These are phyloP conservation scores for Amanita phalloides DNA, from an alignment of 768 basidiomycete species.

Conservation along the genomic window DNA sequence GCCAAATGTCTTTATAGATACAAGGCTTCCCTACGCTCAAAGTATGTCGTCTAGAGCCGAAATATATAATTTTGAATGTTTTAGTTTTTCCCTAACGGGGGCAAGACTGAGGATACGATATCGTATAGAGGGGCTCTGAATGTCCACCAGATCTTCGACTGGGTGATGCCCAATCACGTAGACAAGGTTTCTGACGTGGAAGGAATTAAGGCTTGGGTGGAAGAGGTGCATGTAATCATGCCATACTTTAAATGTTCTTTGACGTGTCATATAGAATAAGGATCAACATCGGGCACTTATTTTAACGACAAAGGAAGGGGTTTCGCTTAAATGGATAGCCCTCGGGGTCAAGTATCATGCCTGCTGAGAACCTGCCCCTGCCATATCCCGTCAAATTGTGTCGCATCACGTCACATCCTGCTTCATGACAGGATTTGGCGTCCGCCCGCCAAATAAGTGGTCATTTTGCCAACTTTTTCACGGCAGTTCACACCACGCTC, in stretches of 20 bases:
- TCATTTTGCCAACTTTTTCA: no score
- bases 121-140: constrained; percentile 66
- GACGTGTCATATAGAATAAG: constrained; percentile 13
- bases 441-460: no score
- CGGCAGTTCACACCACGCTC: no score
- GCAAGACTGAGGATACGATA: constrained; percentile 38
- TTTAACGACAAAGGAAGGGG: constrained; percentile 63
- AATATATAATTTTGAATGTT: background rate
- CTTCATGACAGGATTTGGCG: no score
- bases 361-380: no score
- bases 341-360: constrained; percentile 66
- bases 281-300: constrained; percentile 50
- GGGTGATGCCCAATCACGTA: constrained; percentile 67
- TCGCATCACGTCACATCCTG: no score
- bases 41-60: constrained; percentile 22
- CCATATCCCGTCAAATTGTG: no score
- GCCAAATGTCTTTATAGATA: constrained; percentile 29
- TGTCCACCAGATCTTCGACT: constrained; percentile 63
- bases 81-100: constrained; percentile 73
- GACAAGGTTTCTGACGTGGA: constrained; percentile 44
- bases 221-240: constrained; percentile 39
- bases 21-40: constrained; percentile 93
- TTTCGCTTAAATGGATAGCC: constrained; percentile 72
- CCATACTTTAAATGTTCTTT: background rate
- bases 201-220: constrained; percentile 55